Evolutionary conservation across 192 early-diverging fungal genomes (phyloP), one percentile per base, ranked within the genome.

Genomic region (Linnemannia elongata): DNA sequence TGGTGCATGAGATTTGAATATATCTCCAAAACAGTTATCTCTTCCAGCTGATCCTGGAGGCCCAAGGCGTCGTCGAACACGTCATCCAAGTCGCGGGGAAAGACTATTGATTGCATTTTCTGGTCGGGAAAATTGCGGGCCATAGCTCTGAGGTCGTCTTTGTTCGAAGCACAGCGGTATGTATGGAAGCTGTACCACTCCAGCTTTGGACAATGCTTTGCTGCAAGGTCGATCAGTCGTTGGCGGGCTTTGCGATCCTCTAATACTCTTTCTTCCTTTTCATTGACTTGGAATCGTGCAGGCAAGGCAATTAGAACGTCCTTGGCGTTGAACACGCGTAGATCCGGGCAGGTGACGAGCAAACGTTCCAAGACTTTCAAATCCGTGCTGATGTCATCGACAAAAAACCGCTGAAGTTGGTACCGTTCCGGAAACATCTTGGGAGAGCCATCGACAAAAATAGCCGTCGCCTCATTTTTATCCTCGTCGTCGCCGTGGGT

Each of bases 341-440:
- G 66, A 2, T 78, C 30, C 15, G 85, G 85, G 18, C 85, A 87
- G 17, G 79, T 78, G 6, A 42, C 15, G 8, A 78, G 27, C n/a
- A 87, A 7, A 30, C 72, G 75, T 54, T 87, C 79, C 10, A 87
- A 13, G 9, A 87, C 41, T 1, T 38, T 47, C 35, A 78, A 76
- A 6, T 47, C n/a, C n/a, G 78, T 54, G 3, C 44, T 3, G 13
- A 69, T 47, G 6, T 13, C 24, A 0, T 42, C 4, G 18, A 69
- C 8, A n/a, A 42, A 52, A 69, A 87, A 78, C 24, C 44, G 38
- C 4, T 47, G 42, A 6, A 87, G 79, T 10, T 30, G 44, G 35
- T 87, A 87, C 13, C 76, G 52, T 5, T 81, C 30, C 6, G 47
- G 47, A 68, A 78, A 81, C 4, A 20, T 27, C 36, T 74, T 74